Base-by-base conservation (phyloP, 768 basidiomycete genomes). In the Neoboletus brunneissimus region DNA sequence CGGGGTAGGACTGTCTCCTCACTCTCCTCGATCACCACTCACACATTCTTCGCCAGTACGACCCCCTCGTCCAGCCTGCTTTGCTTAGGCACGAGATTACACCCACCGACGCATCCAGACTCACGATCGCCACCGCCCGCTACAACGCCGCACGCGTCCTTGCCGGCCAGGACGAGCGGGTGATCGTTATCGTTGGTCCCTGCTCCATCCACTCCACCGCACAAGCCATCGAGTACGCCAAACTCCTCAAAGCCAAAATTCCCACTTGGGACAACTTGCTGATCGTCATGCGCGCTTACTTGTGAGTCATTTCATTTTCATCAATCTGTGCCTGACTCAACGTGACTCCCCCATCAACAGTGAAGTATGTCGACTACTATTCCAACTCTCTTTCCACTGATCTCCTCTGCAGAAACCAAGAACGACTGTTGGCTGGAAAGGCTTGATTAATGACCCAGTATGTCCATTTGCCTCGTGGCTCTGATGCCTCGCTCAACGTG, bases 351-450 rank as follows among this genome's bases (percentile, higher is more conserved):
- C n/a, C 4, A 7, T 35, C 23, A 6, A 31, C 58, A 80, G 79
- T 31, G 78, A 79, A 69, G 78, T 79, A 55, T 50, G 66, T 64
- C 15, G 3, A 27, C 4, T 1, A 13, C 34, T 16, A 12, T 16
- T 18, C 16, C n/a, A 47, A 15, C 6, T 4, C 13, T 41, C 18
- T 20, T 18, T 55, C 20, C 0, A 18, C 61, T 72, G 7, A 72
- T 37, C 25, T 16, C 22, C 18, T 48, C 27, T 49, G 18, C 70
- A 96, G 84, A 96, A 98, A 86, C 97, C 94, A 0, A 83, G 96
- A 55, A 98, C 96, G 29, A 98, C 94, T 2, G 94, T 98, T 47
- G 95, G 95, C 64, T 98, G 91, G 91, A 98, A 99, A 76, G 97
- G 96, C 38, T 80, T 91, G 65, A 90, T 89, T 70, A 93, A 93